Evolutionary conservation across 352 stramenopile genomes (phyloP).

Genomic region (Phytophthora pinifolia): DNA sequence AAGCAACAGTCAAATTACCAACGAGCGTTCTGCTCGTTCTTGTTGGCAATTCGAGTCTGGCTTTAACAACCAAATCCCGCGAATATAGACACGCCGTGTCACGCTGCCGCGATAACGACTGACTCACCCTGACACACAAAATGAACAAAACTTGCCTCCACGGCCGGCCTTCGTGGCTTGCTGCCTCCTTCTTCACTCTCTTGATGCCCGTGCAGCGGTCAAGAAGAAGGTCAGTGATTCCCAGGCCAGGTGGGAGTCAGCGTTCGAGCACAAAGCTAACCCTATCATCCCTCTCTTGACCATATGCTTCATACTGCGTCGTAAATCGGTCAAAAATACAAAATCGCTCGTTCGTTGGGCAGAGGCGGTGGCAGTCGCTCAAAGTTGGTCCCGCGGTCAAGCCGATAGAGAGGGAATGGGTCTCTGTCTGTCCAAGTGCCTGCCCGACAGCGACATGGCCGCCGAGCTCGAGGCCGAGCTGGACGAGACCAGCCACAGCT

Average conservation of each 20-base stretch:
- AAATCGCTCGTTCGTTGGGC: constrained; percentile 15
- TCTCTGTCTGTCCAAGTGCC: constrained; percentile 84
- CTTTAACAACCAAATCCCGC: too few relatives aligned
- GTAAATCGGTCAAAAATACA: constrained; percentile 24
- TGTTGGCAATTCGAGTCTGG: too few relatives aligned
- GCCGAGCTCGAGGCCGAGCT: constrained; percentile 84
- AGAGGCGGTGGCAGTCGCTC: constrained; percentile 23
- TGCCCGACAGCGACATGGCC: constrained; percentile 83
- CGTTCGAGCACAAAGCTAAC: constrained; percentile 1
- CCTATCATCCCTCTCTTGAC: constrained; percentile 6
- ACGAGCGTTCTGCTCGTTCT: too few relatives aligned
- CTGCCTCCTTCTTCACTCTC: constrained; percentile 7
- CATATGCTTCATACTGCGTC: background rate
- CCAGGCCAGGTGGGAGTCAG: constrained; percentile 16
- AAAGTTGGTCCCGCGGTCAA: constrained; percentile 18
- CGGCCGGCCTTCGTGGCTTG: background rate
- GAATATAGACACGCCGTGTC: too few relatives aligned
- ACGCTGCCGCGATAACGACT: too few relatives aligned
- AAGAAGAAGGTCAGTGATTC: background rate
- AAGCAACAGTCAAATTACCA: background rate
- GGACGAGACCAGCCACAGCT: constrained; percentile 66
- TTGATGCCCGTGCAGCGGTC: too few relatives aligned
- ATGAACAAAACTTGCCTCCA: too few relatives aligned
- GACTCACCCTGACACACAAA: too few relatives aligned
- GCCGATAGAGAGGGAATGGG: constrained; percentile 43